Percentiles rank a stretch among this genome's conserved stretches.
phyloP scores from a whole-genome alignment of 306 rosid species.

The Malus sieversii region DNA sequence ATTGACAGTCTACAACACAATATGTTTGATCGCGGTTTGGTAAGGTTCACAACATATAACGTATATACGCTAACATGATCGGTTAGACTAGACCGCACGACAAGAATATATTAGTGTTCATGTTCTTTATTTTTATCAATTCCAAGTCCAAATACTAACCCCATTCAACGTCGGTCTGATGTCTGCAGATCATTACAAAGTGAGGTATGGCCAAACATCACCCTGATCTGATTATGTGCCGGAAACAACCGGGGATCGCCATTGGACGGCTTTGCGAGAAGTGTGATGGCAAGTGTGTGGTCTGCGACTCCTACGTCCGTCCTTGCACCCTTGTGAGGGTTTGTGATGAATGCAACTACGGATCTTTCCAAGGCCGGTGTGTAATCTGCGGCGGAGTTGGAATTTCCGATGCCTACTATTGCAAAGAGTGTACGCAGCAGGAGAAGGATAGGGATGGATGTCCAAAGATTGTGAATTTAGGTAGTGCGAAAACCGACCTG shows the following conservation, averaged over 20 bases:
- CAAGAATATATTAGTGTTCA: background rate
- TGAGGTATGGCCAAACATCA: conserved; percentile 70
- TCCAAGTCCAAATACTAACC: background rate
- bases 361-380: conserved; percentile 75
- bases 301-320: conserved; percentile 79
- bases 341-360: conserved; percentile 79
- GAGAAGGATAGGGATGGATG: conserved; percentile 95
- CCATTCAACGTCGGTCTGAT: background rate
- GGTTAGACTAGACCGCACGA: background rate
- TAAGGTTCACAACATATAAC: background rate
- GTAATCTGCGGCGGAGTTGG: conserved; percentile 92
- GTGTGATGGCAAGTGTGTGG: conserved; percentile 83
- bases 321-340: conserved; percentile 91
- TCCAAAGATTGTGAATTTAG: conserved; percentile 85
- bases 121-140: background rate
- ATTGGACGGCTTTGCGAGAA: conserved; percentile 80
- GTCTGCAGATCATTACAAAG: background rate
- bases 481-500: conserved; percentile 78
- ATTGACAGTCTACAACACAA: background rate
- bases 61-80: background rate
- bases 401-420: conserved; percentile 86
- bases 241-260: conserved; percentile 85
- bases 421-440: conserved; percentile 97
- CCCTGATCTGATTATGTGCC: conserved; percentile 88
- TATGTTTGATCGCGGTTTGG: background rate